Evolutionary conservation across 2,329 filamentous ascomycete genomes (phyloP).

Genomic region (Colletotrichum incanum): DNA sequence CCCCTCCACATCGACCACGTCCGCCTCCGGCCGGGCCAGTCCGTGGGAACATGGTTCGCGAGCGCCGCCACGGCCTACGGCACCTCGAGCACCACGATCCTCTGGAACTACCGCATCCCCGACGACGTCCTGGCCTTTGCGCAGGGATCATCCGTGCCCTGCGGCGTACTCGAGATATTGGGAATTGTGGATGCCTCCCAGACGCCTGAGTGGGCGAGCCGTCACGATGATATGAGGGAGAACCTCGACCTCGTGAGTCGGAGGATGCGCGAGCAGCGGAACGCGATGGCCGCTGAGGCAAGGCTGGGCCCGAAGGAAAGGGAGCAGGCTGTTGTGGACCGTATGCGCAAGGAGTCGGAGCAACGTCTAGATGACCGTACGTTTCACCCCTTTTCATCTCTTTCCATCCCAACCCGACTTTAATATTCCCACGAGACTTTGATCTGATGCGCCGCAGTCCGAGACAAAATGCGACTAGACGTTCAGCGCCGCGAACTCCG

Average conservation of each 20-base stretch:
- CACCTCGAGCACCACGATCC: slow-evolving; percentile 67
- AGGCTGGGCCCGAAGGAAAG: slow-evolving; percentile 60
- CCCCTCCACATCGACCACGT: slow-evolving; percentile 65
- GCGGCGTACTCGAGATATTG: slow-evolving; percentile 72
- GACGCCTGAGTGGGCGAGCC: slow-evolving; percentile 70
- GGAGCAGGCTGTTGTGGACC: slow-evolving; percentile 57
- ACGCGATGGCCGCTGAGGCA: slow-evolving; percentile 61
- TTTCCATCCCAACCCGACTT: background rate
- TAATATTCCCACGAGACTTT: no score
- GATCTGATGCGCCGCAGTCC: slow-evolving; percentile 52
- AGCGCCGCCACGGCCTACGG: slow-evolving; percentile 70
- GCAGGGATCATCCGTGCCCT: slow-evolving; percentile 68
- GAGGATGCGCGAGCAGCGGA: slow-evolving; percentile 57
- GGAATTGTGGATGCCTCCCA: slow-evolving; percentile 63
- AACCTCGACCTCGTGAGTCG: slow-evolving; percentile 55
- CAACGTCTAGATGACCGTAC: slow-evolving; percentile 64
- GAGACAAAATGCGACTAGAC: slow-evolving; percentile 57
- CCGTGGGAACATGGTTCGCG: slow-evolving; percentile 70
- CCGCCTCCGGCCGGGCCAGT: slow-evolving; percentile 52
- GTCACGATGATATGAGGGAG: slow-evolving; percentile 56
- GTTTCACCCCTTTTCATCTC: slow-evolving; percentile 41
- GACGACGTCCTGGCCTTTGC: slow-evolving; percentile 66
- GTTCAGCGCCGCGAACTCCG: slow-evolving; percentile 62
- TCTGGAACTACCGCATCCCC: slow-evolving; percentile 75
- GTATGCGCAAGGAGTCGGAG: slow-evolving; percentile 59